A percentile compares a stretch with the other conserved stretches of the same genome.
Evolutionary conservation across 352 stramenopile species (phyloP).

Genomic region (Phytophthora pini): DNA sequence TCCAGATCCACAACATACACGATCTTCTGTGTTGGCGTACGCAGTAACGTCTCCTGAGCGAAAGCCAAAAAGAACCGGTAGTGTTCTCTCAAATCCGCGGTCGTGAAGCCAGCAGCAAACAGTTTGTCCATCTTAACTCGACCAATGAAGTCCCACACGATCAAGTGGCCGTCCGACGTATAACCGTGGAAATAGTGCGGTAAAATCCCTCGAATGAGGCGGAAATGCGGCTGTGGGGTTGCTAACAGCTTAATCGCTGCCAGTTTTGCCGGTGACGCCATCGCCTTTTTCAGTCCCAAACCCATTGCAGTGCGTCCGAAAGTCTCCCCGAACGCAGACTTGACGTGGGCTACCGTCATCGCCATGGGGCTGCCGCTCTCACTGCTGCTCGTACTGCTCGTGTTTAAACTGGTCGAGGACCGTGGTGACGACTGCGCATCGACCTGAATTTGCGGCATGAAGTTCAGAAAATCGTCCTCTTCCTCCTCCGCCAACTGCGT

Average conservation of each 20-base stretch:
- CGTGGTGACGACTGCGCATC: constrained; percentile 30
- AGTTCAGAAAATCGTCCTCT: constrained; percentile 60
- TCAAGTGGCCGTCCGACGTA: constrained; percentile 65
- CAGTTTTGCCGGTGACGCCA: constrained; percentile 39
- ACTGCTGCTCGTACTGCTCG: constrained; percentile 44
- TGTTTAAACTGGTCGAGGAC: constrained; percentile 39
- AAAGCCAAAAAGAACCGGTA: constrained; percentile 85
- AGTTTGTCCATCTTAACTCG: constrained; percentile 84
- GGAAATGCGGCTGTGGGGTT: constrained; percentile 74
- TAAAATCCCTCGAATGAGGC: constrained; percentile 70
- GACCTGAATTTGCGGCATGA: constrained; percentile 48
- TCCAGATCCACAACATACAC: constrained; percentile 85
- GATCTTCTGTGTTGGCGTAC: constrained; percentile 64
- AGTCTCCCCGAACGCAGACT: constrained; percentile 74
- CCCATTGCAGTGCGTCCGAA: constrained; percentile 52
- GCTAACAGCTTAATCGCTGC: constrained; percentile 43
- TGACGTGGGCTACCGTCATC: constrained; percentile 62
- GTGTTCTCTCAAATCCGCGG: constrained; percentile 68
- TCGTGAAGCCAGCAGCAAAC: constrained; percentile 71
- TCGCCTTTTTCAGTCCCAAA: constrained; percentile 53
- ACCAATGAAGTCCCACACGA: constrained; percentile 83
- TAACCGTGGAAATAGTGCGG: constrained; percentile 85
- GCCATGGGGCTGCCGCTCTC: constrained; percentile 33
- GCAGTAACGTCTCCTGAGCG: constrained; percentile 71
- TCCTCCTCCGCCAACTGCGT: constrained; percentile 68